Conservation (phyloP, 179 eudicot species). For the Actinidia arguta region DNA sequence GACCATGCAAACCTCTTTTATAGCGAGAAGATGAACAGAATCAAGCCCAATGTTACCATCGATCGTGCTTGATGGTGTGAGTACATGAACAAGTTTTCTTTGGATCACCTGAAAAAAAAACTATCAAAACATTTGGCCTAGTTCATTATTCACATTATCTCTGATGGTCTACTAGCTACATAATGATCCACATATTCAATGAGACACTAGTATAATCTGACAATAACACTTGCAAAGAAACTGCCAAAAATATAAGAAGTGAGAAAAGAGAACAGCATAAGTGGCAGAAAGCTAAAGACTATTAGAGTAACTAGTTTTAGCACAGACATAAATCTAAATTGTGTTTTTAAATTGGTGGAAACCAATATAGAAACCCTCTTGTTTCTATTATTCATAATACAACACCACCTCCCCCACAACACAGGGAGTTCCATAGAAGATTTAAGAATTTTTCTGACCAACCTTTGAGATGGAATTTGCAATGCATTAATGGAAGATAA, state of each 20-base stretch:
- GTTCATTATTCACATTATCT: background rate
- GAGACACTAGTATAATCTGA: background rate
- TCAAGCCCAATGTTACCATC: slow-evolving; percentile 94
- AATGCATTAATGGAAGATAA: background rate
- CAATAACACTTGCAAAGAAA: background rate
- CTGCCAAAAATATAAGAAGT: background rate
- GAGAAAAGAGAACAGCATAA: background rate
- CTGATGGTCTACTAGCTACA: slow-evolving; percentile 3
- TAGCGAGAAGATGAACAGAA: slow-evolving; percentile 95
- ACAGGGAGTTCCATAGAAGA: background rate
- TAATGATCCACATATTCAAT: background rate
- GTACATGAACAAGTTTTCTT: slow-evolving; percentile 80
- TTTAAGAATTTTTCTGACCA: background rate
- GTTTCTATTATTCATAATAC: background rate
- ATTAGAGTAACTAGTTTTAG: background rate
- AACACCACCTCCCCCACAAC: background rate
- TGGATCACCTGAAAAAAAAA: slow-evolving; percentile 71
- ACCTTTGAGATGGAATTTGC: background rate
- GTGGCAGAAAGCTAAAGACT: background rate
- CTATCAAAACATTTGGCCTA: background rate
- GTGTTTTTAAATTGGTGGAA: too few relatives aligned
- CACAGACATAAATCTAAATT: too few relatives aligned
- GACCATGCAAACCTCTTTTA: slow-evolving; percentile 78
- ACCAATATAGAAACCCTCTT: background rate
- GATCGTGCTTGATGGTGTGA: slow-evolving; percentile 81